These are phyloP conservation scores for Rhododendron molle DNA, from an alignment of 148 eudicot species.

Conservation along the genomic window DNA sequence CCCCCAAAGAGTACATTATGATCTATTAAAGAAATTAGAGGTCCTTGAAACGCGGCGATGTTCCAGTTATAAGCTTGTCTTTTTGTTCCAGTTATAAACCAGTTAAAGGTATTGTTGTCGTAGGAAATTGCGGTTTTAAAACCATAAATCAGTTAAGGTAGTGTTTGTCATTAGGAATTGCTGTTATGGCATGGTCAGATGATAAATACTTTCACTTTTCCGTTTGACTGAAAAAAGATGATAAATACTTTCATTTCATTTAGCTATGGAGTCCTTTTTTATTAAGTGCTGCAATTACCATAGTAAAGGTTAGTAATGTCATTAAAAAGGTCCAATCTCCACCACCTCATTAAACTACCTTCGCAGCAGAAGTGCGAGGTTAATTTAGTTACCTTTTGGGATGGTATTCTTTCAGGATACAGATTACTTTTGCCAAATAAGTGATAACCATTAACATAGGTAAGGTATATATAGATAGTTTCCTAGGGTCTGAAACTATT, in stretches of 20 bases:
- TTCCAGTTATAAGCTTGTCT: neutral
- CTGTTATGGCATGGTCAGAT: neutral
- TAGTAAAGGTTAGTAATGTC: neutral
- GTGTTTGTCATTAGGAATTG: neutral
- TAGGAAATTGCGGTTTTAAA: neutral
- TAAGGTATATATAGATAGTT: neutral
- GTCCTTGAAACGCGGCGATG: neutral
- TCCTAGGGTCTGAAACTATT: neutral
- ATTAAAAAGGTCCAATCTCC: neutral
- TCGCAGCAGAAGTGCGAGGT: neutral
- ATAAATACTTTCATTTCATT: neutral
- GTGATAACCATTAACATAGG: neutral
- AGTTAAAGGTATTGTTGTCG: no score
- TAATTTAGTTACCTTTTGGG: neutral
- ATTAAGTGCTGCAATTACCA: neutral
- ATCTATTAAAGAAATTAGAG: neutral
- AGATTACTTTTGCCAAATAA: neutral
- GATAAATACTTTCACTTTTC: neutral
- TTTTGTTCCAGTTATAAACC: neutral
- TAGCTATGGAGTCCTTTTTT: neutral
- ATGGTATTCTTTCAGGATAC: neutral
- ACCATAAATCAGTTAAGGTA: neutral
- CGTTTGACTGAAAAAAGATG: no score
- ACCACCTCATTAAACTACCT: neutral
- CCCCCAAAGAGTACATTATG: neutral